phyloP scores from a whole-genome alignment of 192 early-diverging fungal species.

The Entophlyctis luteolus region DNA sequence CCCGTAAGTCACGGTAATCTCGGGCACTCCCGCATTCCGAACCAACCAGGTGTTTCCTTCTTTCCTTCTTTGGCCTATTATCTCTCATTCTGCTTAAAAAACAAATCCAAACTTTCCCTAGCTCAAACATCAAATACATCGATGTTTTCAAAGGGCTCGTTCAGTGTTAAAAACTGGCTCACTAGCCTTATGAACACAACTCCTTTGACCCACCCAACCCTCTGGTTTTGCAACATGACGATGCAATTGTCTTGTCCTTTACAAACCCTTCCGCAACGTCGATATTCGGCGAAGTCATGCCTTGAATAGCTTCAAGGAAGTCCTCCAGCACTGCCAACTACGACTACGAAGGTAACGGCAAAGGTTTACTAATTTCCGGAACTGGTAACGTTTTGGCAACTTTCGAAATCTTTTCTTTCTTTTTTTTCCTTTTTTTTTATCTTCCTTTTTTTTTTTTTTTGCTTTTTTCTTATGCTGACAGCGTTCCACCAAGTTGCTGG shows the following conservation, averaged over 20 bases:
- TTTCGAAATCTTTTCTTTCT: conserved; percentile 52
- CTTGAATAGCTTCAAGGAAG: conserved; percentile 41
- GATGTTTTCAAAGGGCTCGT: conserved; percentile 24
- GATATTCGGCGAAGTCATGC: conserved; percentile 20
- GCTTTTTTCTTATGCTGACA: no score
- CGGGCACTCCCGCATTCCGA: conserved; percentile 25
- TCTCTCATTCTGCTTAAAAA: no score
- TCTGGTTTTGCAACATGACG: conserved; percentile 10
- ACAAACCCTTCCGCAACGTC: conserved; percentile 12
- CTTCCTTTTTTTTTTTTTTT: no score
- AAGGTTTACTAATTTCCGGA: conserved; percentile 52
- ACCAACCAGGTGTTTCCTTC: conserved; percentile 12
- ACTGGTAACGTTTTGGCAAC: conserved; percentile 44
- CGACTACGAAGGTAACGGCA: conserved; percentile 49
- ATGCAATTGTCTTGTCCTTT: background rate
- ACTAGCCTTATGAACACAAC: conserved; percentile 1
- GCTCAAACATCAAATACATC: conserved; percentile 11
- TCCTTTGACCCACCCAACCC: background rate
- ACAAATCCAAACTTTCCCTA: no score
- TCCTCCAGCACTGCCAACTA: conserved; percentile 37
- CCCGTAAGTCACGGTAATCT: background rate
- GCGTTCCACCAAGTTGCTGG: conserved; percentile 26
- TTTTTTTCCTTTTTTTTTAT: no score
- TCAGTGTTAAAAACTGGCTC: conserved; percentile 15
- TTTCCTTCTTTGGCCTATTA: background rate